Evolutionary conservation across 1,139 yeast species (phyloP), one percentile per base, ranked within the genome.

Genomic region (Candida sojae): DNA sequence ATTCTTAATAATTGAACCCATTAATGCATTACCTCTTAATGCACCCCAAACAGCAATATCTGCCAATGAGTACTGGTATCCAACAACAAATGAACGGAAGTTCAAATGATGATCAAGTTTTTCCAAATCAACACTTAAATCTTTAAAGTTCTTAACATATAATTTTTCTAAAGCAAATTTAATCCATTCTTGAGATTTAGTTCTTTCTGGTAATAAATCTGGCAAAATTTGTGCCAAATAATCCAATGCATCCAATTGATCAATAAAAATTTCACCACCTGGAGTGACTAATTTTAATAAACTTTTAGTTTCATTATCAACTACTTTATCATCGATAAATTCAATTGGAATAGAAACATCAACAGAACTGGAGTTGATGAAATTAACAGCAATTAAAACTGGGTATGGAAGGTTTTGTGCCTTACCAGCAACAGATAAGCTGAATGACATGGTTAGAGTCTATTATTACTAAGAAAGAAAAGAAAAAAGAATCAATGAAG

Each of bases 1-100:
- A 70, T 83, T 88, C 76, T 90, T 92, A 67, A 92, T 79, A 53
- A 89, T 84, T 10, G 97, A 88, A 30, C 93, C 96, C 77, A 91
- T 90, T 65, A 93, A 85, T 47, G 96, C 90, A 66, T 93, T 92
- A 55, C 96, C 88, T 72, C 97, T 84, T 59, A 93, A 78, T 40
- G 86, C 88, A 68, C 98, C 98, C 97, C 97, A 93, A 30, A 88
- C 78, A 12, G 95, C 89, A 53, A 90, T 75, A 69, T 93, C 99
- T 47, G 96, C 95, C 48, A 84, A 70, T 10, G 95, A 73, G 53
- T 81, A 74, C 28, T 75, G 60, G 68, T 84, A 79, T 17, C 96
- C 96, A 53, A 82, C 77, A 49, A 90, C 66, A 64, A 80, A 91
- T 4, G 97, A 82, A 64, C 97, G 83, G 75, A 88, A 84, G 77